Evolutionary conservation across 2,329 filamentous ascomycete genomes (phyloP), one percentile per base, ranked within the genome.

Genomic region (Fusarium kyushuense): DNA sequence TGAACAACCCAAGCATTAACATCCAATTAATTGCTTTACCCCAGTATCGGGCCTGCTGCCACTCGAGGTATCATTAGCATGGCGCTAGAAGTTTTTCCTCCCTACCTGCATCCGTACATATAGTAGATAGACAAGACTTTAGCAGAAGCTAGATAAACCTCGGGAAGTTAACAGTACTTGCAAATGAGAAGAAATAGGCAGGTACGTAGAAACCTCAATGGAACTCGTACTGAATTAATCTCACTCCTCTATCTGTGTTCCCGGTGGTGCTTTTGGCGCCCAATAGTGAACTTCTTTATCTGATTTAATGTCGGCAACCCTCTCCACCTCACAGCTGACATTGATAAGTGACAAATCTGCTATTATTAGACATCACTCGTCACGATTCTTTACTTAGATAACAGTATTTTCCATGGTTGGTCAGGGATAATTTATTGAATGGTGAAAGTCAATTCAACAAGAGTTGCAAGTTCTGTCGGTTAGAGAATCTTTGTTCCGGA

Each of bases 271-370:
- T 67, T 67, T 67, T 67, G 52, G 63, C 63, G 23, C 23, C 47
- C 17, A 49, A 27, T 38, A 27, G 19, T 49, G 16, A 21, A 29
- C 33, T 40, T 51, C 17, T 51, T 16, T 53, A 58, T 57, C 53
- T 56, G 69, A 40, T 48, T 43, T 45, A 42, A 53, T 48, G 41
- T 43, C 41, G 41, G 52, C 48, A 47, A 47, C 33, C 21, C 56
- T 58, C 63, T 66, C 65, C 64, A 72, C 67, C 62, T 63, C 45
- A 45, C 63, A 63, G 67, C 70, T 55, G 53, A 21, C 33, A 21
- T 29, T 10, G 42, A 45, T 21, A 45, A 45, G 62, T 62, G 63
- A 57, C 38, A 36, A 38, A 52, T 53, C 33, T 51, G 19, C 47
- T 49, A 51, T 51, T 40, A 21, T 51, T 51, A 51, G 23, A 27